Evolutionary conservation across 2,329 filamentous ascomycete species (phyloP).

Genomic region (Endothia cerciana): DNA sequence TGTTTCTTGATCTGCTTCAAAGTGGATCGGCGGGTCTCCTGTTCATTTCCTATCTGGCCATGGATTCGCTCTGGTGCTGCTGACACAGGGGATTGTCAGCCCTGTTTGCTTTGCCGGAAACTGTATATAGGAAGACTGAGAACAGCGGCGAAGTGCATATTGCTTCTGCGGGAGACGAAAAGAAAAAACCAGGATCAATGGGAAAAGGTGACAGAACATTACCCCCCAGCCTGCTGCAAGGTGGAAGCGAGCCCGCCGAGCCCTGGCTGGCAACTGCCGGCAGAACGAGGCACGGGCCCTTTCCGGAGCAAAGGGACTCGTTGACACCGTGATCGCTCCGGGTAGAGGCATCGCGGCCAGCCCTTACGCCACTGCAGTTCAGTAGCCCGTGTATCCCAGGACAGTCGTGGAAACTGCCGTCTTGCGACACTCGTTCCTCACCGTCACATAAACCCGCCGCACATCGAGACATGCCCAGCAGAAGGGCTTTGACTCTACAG

Average conservation of each 20-base stretch:
- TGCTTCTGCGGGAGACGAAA: not conserved
- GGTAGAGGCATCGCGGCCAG: slow-evolving; percentile 15
- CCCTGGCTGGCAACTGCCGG: slow-evolving; percentile 14
- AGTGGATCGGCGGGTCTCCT: slow-evolving; percentile 21
- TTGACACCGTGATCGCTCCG: slow-evolving; percentile 15
- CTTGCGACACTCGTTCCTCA: not conserved
- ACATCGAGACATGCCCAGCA: not conserved
- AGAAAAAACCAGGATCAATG: not conserved
- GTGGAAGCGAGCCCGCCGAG: not conserved
- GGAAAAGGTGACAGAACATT: not conserved
- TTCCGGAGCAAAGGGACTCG: not conserved
- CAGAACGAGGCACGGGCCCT: not conserved
- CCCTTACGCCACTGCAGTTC: not conserved
- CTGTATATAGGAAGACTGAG: not conserved
- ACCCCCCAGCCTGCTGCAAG: not conserved
- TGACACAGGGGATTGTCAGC: slow-evolving; percentile 1
- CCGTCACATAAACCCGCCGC: not conserved
- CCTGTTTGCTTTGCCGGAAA: not conserved
- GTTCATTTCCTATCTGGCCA: slow-evolving; percentile 23
- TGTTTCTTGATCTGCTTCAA: slow-evolving; percentile 15
- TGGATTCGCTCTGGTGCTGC: slow-evolving; percentile 10
- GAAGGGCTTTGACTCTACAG: not conserved
- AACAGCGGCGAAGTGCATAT: not conserved
- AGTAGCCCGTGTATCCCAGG: not conserved
- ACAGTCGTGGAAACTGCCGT: not conserved